Base-by-base conservation (phyloP, 2,329 filamentous ascomycete genomes). In the Laburnicola sp. region DNA sequence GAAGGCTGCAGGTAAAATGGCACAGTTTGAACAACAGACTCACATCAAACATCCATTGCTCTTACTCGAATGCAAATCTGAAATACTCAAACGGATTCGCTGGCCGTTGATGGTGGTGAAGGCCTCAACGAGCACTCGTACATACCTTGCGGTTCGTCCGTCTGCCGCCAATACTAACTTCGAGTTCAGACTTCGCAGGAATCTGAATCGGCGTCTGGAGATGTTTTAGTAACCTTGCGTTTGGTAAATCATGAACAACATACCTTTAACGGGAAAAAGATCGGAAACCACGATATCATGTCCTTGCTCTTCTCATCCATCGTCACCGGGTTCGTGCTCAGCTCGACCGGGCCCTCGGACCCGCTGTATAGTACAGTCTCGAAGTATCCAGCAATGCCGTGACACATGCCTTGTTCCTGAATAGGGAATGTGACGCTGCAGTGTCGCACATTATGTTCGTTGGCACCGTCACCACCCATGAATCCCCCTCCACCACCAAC, bases 221-320 rank as follows among this genome's bases (percentile, higher is more conserved):
- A 9, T 4, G n/a, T 34, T 31, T 62, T 42, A 59, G 53, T 30
- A 36, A 4, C 26, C 34, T 21, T 10, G n/a, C 7, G 30, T 25
- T 10, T 21, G 28, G 32, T 5, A 6, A 34, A n/a, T 38, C 36
- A 44, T 39, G 22, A 11, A 35, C 6, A 41, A 50, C 82, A 66
- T 78, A 92, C 91, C 85, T 94, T 96, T 10, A 99, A 76, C 0
- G 95, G 94, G 69, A 99, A 99, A 76, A 93, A 97, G 27, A 99
- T 97, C 1, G 94, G 94, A 71, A 99, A 99, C 94, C 94, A 99
- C 48, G 90, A 96, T 58, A 97, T 96, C 95, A 99, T 99, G 64
- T 95, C 92, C 68, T 88, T 88, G 79, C 91, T 96, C 82, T 97
- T 97, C 50, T 78, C 78, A 49, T 94, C 90, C 75, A 99, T 97